A percentile compares a stretch with the other conserved stretches of the same genome.
These are phyloP conservation scores for Coemansia linderi DNA, from an alignment of 371 early-diverging fungal genomes.

Conservation along the genomic window DNA sequence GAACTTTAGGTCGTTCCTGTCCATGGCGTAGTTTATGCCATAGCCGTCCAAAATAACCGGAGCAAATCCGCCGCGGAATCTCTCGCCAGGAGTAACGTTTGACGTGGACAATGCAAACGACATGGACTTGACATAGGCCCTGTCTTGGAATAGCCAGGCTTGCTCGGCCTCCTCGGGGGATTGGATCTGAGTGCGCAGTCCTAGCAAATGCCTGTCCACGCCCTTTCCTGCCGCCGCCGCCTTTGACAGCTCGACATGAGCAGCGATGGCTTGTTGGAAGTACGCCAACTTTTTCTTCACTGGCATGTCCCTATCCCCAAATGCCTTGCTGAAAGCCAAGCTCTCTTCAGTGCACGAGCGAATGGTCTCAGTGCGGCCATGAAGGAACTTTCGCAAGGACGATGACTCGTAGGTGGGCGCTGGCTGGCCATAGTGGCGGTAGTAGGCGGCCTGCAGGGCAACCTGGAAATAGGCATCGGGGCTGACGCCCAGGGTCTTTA, in stretches of 20 bases:
- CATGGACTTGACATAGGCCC: conserved; percentile 63
- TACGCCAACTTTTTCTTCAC: conserved; percentile 49
- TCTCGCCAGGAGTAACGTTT: conserved; percentile 75
- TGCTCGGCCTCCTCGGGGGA: conserved; percentile 57
- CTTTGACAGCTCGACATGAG: conserved; percentile 67
- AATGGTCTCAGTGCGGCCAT: conserved; percentile 86
- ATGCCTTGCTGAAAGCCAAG: conserved; percentile 64
- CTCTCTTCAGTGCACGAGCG: conserved; percentile 72
- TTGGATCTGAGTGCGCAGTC: conserved; percentile 65
- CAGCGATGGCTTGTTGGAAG: conserved; percentile 62
- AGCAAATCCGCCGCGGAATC: conserved; percentile 79
- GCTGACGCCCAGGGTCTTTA: conserved; percentile 65
- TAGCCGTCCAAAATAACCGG: conserved; percentile 78
- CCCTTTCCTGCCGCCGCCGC: conserved; percentile 71
- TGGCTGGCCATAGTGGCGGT: conserved; percentile 62
- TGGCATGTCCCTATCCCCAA: conserved; percentile 59
- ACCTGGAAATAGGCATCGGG: conserved; percentile 85
- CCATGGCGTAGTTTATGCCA: conserved; percentile 86
- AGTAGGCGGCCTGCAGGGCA: conserved; percentile 77
- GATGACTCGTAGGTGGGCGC: conserved; percentile 79
- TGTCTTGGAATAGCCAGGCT: conserved; percentile 69
- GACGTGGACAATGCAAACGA: conserved; percentile 70
- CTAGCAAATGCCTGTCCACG: conserved; percentile 82
- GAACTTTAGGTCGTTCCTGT: conserved; percentile 75
- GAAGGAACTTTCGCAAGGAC: conserved; percentile 72